Percentiles rank a stretch among this genome's conserved stretches.
Conservation (phyloP, 306 rosid species). For the Canavalia gladiata region DNA sequence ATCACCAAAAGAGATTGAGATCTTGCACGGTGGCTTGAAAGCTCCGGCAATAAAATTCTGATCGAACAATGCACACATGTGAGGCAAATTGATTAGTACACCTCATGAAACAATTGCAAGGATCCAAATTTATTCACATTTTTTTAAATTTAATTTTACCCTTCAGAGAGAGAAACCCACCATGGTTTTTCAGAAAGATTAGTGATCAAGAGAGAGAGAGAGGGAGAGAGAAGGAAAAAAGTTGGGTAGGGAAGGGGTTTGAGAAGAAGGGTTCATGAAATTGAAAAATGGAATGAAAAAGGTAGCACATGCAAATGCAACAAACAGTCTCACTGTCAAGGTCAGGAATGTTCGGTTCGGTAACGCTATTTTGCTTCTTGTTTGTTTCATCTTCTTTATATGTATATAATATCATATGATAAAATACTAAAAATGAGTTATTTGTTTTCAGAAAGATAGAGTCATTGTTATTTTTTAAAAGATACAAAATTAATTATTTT, state of each 20-base stretch:
- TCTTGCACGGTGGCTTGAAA: conserved; percentile 51
- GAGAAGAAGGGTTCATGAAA: not conserved
- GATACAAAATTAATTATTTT: no score
- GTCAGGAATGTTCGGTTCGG: not conserved
- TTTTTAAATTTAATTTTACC: not conserved
- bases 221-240: not conserved
- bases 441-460: no score
- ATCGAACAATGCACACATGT: not conserved
- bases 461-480: no score
- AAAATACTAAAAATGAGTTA: no score
- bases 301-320: not conserved
- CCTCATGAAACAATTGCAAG: not conserved
- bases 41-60: conserved; percentile 54
- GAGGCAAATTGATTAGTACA: conserved; percentile 10
- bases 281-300: not conserved
- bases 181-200: conserved; percentile 37
- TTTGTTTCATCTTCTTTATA: no score
- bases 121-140: conserved; percentile 5
- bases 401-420: no score
- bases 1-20: conserved; percentile 47
- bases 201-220: not conserved
- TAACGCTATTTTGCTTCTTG: no score
- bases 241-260: no score
- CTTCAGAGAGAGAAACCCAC: conserved; percentile 37
- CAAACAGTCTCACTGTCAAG: not conserved